Percentiles rank a stretch among this genome's conserved stretches.
phyloP scores from a whole-genome alignment of 164 flowering plant species.

The Magnolia changhungtana region DNA sequence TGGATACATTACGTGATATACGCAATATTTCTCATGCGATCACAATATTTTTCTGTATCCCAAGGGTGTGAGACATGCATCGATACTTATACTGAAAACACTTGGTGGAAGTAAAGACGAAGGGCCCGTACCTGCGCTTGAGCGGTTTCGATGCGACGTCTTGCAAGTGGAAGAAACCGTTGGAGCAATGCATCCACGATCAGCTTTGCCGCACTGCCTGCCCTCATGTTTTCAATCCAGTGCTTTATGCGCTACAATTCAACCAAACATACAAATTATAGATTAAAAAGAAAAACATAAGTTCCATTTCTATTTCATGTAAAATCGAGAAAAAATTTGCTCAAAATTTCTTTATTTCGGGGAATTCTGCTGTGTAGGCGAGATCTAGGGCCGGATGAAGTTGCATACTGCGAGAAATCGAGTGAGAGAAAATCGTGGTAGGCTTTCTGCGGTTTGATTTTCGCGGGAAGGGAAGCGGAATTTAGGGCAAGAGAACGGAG shows the following conservation, averaged over 20 bases:
- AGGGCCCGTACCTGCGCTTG: conserved; percentile 74
- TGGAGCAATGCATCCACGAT: conserved; percentile 99
- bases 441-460: not conserved
- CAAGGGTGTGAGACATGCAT: too few species aligned
- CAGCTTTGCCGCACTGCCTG: conserved; percentile 89
- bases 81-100: too few species aligned
- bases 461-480: not conserved
- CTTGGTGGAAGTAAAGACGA: too few species aligned
- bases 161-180: conserved; percentile 92
- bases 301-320: not conserved
- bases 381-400: not conserved
- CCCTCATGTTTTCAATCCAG: conserved; percentile 47
- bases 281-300: not conserved
- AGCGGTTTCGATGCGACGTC: conserved; percentile 96
- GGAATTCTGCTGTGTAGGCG: too few species aligned
- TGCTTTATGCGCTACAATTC: not conserved
- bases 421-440: not conserved
- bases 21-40: too few species aligned
- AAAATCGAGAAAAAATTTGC: not conserved
- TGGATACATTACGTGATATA: too few species aligned
- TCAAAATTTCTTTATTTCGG: not conserved
- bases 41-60: too few species aligned
- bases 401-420: not conserved
- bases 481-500: not conserved
- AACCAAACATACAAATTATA: not conserved